Base-by-base conservation (phyloP, 1,284 basidiomycete species). In the Kwoniella shivajii region DNA sequence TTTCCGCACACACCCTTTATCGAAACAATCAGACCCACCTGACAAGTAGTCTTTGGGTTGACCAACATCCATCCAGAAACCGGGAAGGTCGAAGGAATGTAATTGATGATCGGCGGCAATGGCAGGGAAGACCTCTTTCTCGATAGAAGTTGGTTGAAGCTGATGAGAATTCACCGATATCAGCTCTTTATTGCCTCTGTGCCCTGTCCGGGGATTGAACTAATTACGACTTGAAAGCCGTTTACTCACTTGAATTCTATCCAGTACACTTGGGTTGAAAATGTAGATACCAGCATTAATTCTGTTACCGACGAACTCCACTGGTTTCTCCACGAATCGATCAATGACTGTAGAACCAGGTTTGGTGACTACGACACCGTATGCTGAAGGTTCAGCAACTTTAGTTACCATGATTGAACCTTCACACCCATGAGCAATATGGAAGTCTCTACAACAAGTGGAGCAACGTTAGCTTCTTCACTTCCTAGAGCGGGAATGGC, bases 271-370 rank as follows among this genome's bases (percentile, higher is more conserved):
- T 11, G 81, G 81, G 78, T 80, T 80, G 79, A 82, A 82, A 68
- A 82, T 81, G 76, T 82, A 82, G 76, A 82, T 82, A 71, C 81
- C 81, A 58, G 81, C 81, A 73, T 82, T 82, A 76, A 82, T 82
- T 56, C 81, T 72, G 78, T 82, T 82, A 43, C 81, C 81, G 54
- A 82, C 81, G 57, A 81, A 82, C 62, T 81, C 80, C 58, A 81
- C 79, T 31, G 81, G 81, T 74, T 82, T 82, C 72, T 82, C 81
- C 47, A 82, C 81, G 72, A 82, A 82, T 61, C 81, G 79, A 73
- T 82, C 81, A 64, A 82, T 82, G 50, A 78, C 73, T 7, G 79
- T 77, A 31, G 77, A 77, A 60, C 74, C 74, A 37, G 80, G 79
- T 64, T 80, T 76, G 62, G 78, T 79, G 37, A 82, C 80, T 46